Evolutionary conservation across 179 eudicot species (phyloP), one percentile per base, ranked within the genome.

Genomic region (Drosera spatulata): DNA sequence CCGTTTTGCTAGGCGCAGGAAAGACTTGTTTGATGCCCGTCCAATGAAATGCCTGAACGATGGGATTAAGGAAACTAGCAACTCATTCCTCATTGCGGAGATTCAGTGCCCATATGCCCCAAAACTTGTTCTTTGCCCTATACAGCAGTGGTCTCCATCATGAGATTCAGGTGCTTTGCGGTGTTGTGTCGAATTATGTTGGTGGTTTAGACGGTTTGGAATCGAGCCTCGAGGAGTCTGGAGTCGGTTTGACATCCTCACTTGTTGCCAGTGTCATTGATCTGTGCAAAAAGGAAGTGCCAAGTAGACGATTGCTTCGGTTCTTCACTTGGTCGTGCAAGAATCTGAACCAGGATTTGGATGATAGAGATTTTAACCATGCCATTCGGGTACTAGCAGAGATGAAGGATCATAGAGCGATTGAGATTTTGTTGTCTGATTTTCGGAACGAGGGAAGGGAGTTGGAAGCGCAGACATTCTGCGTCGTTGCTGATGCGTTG

Each of bases 321-420:
- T 83, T 83, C 69, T 83, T 83, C 65, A 74, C 78, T 37, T 83
- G 89, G 89, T 78, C 85, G 2, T 58, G 75, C 62, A 76, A 66
- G 69, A 72, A 48, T 63, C 70, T 83, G 58, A 74, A 75, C 7
- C 42, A 61, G 40, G 51, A 15, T 12, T 59, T 83, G 67, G 70
- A 60, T 44, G 84, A 83, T 54, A 47, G 57, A 41, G 86, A 74
- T 33, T 79, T 72, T 53, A 83, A 81, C 65, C 61, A 59, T 55
- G 80, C 82, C 7, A 72, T 83, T 59, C 83, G 81, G 53, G 72
- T 70, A 10, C 72, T 81, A 63, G 79, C 89, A 5, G 72, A 70
- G 71, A 76, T 60, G 67, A 80, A 76, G 74, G 89, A 81, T 69
- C 73, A 73, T 43, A 72, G 66, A 62, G 84, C 86, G 41, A 64